Base-by-base conservation (phyloP, 345 rosid genomes). In the Litchi chinensis region DNA sequence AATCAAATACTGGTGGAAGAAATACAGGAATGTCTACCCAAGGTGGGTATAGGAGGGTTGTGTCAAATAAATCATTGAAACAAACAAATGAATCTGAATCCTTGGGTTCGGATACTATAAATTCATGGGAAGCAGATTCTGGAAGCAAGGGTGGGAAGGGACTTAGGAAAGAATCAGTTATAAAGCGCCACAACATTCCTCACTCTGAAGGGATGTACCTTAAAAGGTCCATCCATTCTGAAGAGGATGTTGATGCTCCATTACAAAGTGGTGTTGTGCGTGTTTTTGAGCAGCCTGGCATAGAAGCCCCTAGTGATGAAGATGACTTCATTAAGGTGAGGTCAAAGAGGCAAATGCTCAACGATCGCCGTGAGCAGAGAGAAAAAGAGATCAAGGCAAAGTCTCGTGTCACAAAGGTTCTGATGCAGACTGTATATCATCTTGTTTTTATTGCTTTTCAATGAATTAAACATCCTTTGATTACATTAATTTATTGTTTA, bases 261-360 rank as follows among this genome's bases (percentile, higher is more conserved):
- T 56, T 91, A 80, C 98, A 92, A 81, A 92, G 95, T 75, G 98
- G 99, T 6, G 74, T 92, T 41, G 93, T 92, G 64, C 91, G 89
- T 28, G 81, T 93, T 80, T 92, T 89, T 73, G 89, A 93, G 89
- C 98, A 95, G 85, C 97, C 90, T 82, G 98, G 94, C 77, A 92
- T 91, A 80, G 98, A 94, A 88, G 91, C 89, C 73, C 95, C 98
- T 43, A 91, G 97, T 81, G 98, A 93, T 52, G 95, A 90, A 83
- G 98, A 96, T 82, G 98, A 97, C 83, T 97, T 97, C 83, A 97
- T 94, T 81, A 94, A 97, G 89, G 99, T 97, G 59, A 93, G 97
- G 82, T 97, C 99, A 73, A 97, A 94, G 89, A 93, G 97, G 90
- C 98, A 97, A 88, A 91, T 97, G 97, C 87, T 92, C 83, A 94